Conservation (phyloP, 306 rosid genomes). For the Glycine soja region DNA sequence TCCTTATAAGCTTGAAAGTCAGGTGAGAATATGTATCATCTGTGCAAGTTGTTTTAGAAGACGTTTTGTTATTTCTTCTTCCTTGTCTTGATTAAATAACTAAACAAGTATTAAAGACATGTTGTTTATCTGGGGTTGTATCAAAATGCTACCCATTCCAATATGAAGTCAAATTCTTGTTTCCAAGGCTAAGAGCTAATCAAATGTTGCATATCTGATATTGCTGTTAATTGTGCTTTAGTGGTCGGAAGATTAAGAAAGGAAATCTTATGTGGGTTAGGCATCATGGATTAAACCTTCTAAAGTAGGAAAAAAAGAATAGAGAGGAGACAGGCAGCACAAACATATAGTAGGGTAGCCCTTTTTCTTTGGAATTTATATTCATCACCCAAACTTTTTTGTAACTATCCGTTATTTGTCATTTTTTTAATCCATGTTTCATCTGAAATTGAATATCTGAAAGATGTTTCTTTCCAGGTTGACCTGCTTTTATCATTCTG, state of each 20-base stretch:
- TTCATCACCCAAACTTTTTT: no score
- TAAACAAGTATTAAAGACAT: neutral
- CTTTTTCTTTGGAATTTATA: no score
- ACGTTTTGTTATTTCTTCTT: neutral
- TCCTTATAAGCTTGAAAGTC: slow-evolving; percentile 89
- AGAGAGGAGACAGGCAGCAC: no score
- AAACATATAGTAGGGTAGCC: no score
- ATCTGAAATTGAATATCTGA: slow-evolving; percentile 25
- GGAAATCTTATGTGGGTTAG: slow-evolving; percentile 14
- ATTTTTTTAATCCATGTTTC: neutral
- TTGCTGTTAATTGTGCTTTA: slow-evolving; percentile 3
- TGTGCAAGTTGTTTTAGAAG: neutral
- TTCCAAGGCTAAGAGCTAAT: slow-evolving; percentile 13
- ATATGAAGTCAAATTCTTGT: neutral
- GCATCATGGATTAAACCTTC: no score
- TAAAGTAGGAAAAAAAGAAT: no score
- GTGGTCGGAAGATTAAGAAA: slow-evolving; percentile 5
- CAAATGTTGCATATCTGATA: neutral
- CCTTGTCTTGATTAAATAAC: slow-evolving; percentile 6
- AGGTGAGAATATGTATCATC: slow-evolving; percentile 57
- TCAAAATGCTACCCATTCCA: neutral
- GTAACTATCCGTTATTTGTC: neutral
- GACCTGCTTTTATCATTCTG: slow-evolving; percentile 52
- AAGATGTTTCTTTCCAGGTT: slow-evolving; percentile 12
- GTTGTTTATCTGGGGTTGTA: neutral